Conservation (phyloP, 2,329 filamentous ascomycete species). For the Phialemonium atrogriseum region DNA sequence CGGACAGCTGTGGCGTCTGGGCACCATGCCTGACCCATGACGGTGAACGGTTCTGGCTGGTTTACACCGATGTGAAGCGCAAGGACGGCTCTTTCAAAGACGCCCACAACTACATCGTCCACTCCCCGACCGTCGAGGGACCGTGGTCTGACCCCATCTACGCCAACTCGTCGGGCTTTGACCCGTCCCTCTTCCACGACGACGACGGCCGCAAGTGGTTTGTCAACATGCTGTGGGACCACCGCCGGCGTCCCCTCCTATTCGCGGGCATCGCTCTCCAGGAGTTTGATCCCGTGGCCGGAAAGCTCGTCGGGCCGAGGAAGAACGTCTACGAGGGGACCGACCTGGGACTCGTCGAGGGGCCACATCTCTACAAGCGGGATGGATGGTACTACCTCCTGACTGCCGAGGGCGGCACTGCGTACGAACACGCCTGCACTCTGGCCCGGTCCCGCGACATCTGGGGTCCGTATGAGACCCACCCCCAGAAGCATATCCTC, state of each 20-base stretch:
- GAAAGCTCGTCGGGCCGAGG: slow-evolving; percentile 44
- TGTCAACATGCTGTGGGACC: slow-evolving; percentile 49
- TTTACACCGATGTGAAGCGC: slow-evolving; percentile 59
- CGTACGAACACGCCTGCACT: slow-evolving; percentile 52
- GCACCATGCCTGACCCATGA: slow-evolving; percentile 56
- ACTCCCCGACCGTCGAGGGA: slow-evolving; percentile 40
- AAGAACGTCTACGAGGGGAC: slow-evolving; percentile 49
- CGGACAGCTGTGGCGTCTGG: slow-evolving; percentile 55
- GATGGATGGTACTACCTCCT: slow-evolving; percentile 52
- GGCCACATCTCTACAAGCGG: slow-evolving; percentile 50
- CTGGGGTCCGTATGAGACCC: slow-evolving; percentile 54
- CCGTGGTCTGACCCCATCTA: slow-evolving; percentile 56
- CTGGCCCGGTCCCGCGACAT: slow-evolving; percentile 42
- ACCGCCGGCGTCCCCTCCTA: slow-evolving; percentile 35
- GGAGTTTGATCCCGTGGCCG: slow-evolving; percentile 42
- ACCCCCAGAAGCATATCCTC: slow-evolving; percentile 49
- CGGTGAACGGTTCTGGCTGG: slow-evolving; percentile 51
- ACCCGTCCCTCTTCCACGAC: slow-evolving; percentile 53
- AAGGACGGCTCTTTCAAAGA: slow-evolving; percentile 60
- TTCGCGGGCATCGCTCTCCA: slow-evolving; percentile 53
- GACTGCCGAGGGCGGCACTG: slow-evolving; percentile 53
- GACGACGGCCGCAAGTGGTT: slow-evolving; percentile 48
- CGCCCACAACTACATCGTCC: slow-evolving; percentile 56
- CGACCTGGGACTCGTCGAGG: slow-evolving; percentile 46
- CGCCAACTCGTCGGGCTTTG: slow-evolving; percentile 54